A percentile compares a stretch with the other conserved stretches of the same genome.
phyloP scores from a whole-genome alignment of 2,329 filamentous ascomycete species.

The Arthrocladium fulminans region DNA sequence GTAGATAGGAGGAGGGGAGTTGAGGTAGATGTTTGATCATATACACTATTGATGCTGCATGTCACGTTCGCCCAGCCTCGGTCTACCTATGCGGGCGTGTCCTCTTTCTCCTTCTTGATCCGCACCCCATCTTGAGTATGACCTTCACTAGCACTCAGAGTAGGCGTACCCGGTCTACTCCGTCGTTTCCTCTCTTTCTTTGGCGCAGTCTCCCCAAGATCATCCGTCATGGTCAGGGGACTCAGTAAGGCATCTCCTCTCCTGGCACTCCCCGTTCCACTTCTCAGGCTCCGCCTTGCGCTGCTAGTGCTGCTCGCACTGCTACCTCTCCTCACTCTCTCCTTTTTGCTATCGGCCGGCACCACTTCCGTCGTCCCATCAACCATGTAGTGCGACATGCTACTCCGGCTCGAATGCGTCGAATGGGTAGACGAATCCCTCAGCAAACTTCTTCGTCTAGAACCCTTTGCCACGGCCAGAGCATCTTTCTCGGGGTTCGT shows the following conservation, averaged over 20 bases:
- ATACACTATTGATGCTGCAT: no score
- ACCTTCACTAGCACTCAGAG: background rate
- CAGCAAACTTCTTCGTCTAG: conserved; percentile 2
- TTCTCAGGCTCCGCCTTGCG: conserved; percentile 5
- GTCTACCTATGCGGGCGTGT: no score
- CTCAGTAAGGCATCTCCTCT: conserved; percentile 7
- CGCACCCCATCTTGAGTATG: background rate
- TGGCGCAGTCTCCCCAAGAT: background rate
- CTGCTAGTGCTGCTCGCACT: conserved; percentile 17
- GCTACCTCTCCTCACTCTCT: conserved; percentile 20
- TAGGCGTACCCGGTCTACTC: background rate
- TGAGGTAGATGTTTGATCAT: background rate
- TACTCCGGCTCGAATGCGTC: conserved; percentile 19
- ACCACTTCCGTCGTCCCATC: conserved; percentile 12
- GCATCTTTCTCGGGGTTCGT: conserved; percentile 13
- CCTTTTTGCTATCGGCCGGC: conserved; percentile 6
- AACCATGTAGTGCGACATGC: conserved; percentile 20
- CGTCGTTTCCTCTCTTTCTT: conserved; percentile 7
- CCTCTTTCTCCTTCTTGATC: conserved; percentile 5
- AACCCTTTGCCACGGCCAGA: background rate
- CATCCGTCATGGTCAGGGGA: conserved; percentile 8
- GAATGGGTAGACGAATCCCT: conserved; percentile 17
- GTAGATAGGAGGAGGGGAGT: background rate
- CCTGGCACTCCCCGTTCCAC: background rate
- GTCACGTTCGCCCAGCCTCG: no score